Evolutionary conservation across 192 early-diverging fungal species (phyloP).

Genomic region (Backusella morwellensis): DNA sequence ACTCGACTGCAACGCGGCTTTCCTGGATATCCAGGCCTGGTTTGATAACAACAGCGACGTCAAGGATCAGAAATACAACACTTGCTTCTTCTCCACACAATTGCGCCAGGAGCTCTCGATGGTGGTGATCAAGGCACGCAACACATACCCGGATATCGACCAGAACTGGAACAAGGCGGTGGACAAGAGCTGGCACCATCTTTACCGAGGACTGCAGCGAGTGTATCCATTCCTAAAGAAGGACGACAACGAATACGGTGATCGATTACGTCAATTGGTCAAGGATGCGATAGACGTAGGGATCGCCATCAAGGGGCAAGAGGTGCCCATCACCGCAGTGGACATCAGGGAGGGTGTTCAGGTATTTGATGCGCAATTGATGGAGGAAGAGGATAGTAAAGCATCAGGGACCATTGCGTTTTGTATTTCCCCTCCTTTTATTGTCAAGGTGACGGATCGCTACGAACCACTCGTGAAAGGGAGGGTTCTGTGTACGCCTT

Average conservation of each 20-base stretch:
- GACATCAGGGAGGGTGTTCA: constrained; percentile 26
- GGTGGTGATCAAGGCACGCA: constrained; percentile 1
- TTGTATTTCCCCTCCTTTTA: constrained; percentile 35
- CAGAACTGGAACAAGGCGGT: constrained; percentile 7
- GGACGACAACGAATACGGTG: constrained; percentile 8
- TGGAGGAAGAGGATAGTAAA: constrained; percentile 23
- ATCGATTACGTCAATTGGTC: constrained; percentile 21
- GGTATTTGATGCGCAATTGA: constrained; percentile 17
- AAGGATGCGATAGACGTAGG: constrained; percentile 21
- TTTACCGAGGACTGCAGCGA: constrained; percentile 26
- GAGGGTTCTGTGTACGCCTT: constrained; percentile 18
- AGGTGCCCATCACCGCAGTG: constrained; percentile 27
- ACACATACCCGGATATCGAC: constrained; percentile 4
- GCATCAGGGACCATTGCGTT: constrained; percentile 21
- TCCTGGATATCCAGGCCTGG: constrained; percentile 25
- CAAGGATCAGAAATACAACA: not conserved
- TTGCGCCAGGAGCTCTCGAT: constrained; percentile 27
- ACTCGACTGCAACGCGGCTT: constrained; percentile 20
- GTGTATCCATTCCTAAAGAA: constrained; percentile 18
- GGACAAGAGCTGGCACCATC: constrained; percentile 16
- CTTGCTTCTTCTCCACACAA: constrained; percentile 7
- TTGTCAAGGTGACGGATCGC: not conserved
- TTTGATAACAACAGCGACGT: constrained; percentile 13
- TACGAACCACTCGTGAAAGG: constrained; percentile 16
- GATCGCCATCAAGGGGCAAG: constrained; percentile 33